Conservation (phyloP, 306 rosid genomes). For the Corylus heterophylla region DNA sequence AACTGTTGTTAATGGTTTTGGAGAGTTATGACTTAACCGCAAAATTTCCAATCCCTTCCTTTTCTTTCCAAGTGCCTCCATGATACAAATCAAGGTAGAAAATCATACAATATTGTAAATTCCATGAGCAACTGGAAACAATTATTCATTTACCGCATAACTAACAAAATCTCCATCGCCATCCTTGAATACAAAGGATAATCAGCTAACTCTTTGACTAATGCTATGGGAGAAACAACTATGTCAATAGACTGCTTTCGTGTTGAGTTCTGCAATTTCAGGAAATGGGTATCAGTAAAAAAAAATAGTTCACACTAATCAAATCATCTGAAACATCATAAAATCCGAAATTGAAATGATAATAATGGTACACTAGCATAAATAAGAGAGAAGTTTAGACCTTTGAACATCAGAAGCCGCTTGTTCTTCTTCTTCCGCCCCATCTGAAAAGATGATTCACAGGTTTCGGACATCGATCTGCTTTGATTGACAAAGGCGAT, state of each 20-base stretch:
- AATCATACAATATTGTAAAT: not conserved
- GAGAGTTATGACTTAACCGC: not conserved
- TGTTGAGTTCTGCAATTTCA: not conserved
- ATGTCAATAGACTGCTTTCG: not conserved
- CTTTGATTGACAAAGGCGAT: not conserved
- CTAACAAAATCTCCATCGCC: not conserved
- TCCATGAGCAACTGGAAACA: not conserved
- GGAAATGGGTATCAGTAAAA: not conserved
- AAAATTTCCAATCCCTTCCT: not conserved
- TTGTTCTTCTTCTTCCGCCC: slow-evolving; percentile 6
- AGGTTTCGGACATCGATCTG: not conserved
- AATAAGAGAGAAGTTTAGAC: not conserved
- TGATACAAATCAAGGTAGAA: not conserved
- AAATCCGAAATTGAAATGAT: not conserved
- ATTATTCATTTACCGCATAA: not conserved
- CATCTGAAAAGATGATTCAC: not conserved
- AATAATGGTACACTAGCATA: not conserved
- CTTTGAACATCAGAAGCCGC: slow-evolving; percentile 5
- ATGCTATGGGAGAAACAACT: not conserved
- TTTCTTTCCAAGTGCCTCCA: slow-evolving; percentile 11
- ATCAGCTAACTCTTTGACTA: not conserved
- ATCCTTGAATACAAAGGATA: not conserved
- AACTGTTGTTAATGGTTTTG: not conserved
- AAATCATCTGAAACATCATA: not conserved
- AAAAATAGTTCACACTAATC: not conserved